Base-by-base conservation (phyloP, 2,329 filamentous ascomycete species). In the Penicillium griseofulvum region DNA sequence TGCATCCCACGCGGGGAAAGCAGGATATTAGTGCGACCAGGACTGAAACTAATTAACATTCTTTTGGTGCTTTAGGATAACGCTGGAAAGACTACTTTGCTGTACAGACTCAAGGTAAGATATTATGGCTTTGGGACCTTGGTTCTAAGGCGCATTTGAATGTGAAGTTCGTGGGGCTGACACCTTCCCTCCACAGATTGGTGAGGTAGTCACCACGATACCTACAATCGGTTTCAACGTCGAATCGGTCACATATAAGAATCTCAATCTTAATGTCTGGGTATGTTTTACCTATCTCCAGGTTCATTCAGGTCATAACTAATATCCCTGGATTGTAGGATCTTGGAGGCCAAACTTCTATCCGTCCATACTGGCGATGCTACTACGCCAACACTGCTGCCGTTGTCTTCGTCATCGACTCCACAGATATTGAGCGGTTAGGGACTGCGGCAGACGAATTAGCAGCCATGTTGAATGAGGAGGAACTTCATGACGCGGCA, bases 141-240 rank as follows among this genome's bases (percentile, higher is more conserved):
- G 31, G 31, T 28, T 17, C 10, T 6, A 26, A 14, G 22, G 46
- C 42, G 51, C 39, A 26, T 49, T 45, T 16, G 3, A 26, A 5
- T 22, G 8, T 22, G 22, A 19, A 31, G 43, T 57, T 42, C 19
- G 56, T 22, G 51, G 24, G 33, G 33, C 58, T 50, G 51, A 57
- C 41, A 43, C 60, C 55, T 37, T 31, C 33, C 38, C 38, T 49
- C 24, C 56, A 58, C 72, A 97, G 91, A 96, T 99, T 71, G 94
- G 94, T 72, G 94, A 99, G 75, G 94, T 99, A 42, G 94, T 99
- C 64, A 97, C 94, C 59, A 99, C 94, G 68, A 97, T 97, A 82
- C 94, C 94, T 19, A 99, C 94, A 52, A 97, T 99, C 74, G 94
- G 94, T 58, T 99, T 99, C 82, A 99, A 99, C 75, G 94, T 99